Evolutionary conservation across 805 yeast species (phyloP), one percentile per base, ranked within the genome.

Genomic region (Spathaspora passalidarum): DNA sequence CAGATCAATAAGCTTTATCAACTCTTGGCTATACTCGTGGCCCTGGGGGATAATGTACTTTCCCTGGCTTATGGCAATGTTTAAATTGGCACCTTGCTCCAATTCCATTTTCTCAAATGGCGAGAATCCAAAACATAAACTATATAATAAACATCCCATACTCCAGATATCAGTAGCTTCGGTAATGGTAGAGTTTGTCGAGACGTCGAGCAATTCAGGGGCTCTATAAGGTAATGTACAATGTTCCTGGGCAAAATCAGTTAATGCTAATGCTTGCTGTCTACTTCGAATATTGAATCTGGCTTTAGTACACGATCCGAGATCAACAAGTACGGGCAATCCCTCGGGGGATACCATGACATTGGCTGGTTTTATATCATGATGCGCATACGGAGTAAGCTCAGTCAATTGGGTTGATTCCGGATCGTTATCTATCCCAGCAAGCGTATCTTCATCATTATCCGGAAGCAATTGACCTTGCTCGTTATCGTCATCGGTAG

Each of bases 91-190:
- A 13, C 97, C 97, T 48, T 82, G 80, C 35, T 84, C 82, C 38
- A 79, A 75, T 56, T 88, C 94, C 60, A 86, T 83, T 59, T 88
- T 75, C 60, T 90, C 96, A 62, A 91, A 91, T 1, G 98, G 98
- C 3, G 96, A 86, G 23, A 75, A 74, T 0, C 86, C 85, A 66
- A 86, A 91, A 62, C 92, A 73, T 52, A 88, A 66, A 1, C 90
- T 80, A 62, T 87, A 91, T 14, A 89, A 61, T 1, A 89, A 72
- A 58, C 97, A 89, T 0, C 98, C 98, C 22, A 91, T 63, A 2
- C 96, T 85, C 98, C 98, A 91, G 20, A 92, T 80, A 62, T 91
- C 98, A 3, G 86, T 82, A 48, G 79, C 78, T 56, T 88, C 96
- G 50, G 82, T 81, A 38, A 91, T 72, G 5, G 64, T 64, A n/a